Percentiles rank a stretch among this genome's conserved stretches.
Evolutionary conservation across 1,139 yeast species (phyloP).

Genomic region (Candida sp.): DNA sequence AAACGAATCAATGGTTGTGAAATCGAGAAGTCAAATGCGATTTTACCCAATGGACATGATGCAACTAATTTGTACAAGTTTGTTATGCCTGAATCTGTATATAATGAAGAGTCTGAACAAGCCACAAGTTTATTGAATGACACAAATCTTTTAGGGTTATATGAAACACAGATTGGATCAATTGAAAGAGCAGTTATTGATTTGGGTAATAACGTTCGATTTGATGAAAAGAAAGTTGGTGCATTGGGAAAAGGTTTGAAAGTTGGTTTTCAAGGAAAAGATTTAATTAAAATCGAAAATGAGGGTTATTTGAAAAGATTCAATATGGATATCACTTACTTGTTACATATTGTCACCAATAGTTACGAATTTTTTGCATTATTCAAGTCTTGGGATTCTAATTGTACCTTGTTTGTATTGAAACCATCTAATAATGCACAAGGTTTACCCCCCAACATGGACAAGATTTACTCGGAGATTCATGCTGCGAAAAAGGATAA

Average conservation of each 20-base stretch:
- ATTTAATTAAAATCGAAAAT: constrained; percentile 46
- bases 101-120: constrained; percentile 51
- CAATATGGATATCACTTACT: constrained; percentile 58
- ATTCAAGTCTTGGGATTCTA: constrained; percentile 63
- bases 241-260: constrained; percentile 86
- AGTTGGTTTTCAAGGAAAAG: constrained; percentile 71
- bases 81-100: constrained; percentile 65
- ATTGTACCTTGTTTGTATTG: constrained; percentile 54
- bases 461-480: constrained; percentile 52
- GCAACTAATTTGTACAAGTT: constrained; percentile 57
- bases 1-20: constrained; percentile 50
- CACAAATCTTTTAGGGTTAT: constrained; percentile 64
- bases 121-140: constrained; percentile 67
- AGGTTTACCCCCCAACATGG: constrained; percentile 54
- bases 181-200: constrained; percentile 75
- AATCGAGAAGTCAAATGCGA: constrained; percentile 55
- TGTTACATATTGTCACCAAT: constrained; percentile 71
- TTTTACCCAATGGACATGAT: constrained; percentile 70
- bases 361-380: constrained; percentile 74
- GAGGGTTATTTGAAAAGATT: constrained; percentile 53
- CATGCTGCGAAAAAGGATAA: constrained; percentile 45
- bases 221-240: constrained; percentile 70
- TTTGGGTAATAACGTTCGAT: constrained; percentile 69
- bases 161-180: constrained; percentile 69
- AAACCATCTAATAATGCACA: constrained; percentile 73